These are phyloP conservation scores for Lonicera japonica DNA, from an alignment of 129 eudicot genomes.

Conservation along the genomic window DNA sequence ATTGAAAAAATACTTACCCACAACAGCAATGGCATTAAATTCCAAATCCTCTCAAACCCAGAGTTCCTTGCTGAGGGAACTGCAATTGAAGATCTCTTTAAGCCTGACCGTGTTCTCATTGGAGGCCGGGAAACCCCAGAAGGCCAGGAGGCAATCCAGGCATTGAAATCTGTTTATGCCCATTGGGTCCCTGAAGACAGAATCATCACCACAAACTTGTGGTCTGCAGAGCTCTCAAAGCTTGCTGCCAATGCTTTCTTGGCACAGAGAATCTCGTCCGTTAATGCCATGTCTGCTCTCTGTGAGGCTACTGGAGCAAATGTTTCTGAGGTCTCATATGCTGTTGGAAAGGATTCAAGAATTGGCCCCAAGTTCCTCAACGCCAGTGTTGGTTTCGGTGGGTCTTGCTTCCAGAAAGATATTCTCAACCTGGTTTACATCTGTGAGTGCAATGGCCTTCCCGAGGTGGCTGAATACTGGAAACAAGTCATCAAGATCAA, in stretches of 20 bases:
- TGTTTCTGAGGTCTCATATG: conserved; percentile 64
- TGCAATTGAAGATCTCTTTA: conserved; percentile 69
- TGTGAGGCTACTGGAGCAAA: conserved; percentile 92
- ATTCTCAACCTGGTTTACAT: conserved; percentile 78
- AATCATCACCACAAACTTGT: conserved; percentile 71
- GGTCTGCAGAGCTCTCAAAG: conserved; percentile 93
- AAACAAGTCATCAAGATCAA: conserved; percentile 86
- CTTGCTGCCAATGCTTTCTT: conserved; percentile 92
- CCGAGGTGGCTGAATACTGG: conserved; percentile 93
- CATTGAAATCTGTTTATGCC: conserved; percentile 72
- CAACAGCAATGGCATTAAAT: conserved; percentile 81
- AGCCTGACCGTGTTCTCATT: conserved; percentile 79
- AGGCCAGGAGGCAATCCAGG: conserved; percentile 67
- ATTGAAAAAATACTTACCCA: conserved; percentile 77
- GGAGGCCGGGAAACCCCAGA: conserved; percentile 93
- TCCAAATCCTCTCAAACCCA: conserved; percentile 80
- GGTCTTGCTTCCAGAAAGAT: conserved; percentile 94
- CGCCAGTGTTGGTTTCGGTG: conserved; percentile 84
- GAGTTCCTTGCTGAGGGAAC: conserved; percentile 91
- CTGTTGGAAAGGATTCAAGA: conserved; percentile 78
- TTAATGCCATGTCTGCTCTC: conserved; percentile 88
- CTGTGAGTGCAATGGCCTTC: conserved; percentile 87
- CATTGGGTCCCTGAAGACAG: conserved; percentile 81
- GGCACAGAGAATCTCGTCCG: conserved; percentile 84
- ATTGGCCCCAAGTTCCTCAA: conserved; percentile 77